Percentiles rank a stretch among this genome's conserved stretches.
Conservation (phyloP, 2,329 filamentous ascomycete species). For the Epichloe glyceriae region DNA sequence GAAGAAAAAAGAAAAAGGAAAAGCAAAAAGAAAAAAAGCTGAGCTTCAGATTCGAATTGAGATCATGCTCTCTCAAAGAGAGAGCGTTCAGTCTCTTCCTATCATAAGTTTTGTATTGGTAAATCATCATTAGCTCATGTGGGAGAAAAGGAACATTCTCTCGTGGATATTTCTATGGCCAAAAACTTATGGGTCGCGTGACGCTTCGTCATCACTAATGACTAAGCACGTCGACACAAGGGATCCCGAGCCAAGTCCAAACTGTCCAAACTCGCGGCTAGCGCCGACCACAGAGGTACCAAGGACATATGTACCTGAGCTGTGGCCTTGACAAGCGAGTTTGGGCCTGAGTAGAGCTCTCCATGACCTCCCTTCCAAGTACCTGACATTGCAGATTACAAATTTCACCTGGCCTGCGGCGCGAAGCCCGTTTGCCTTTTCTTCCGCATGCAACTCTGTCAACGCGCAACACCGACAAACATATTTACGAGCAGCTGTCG, state of each 20-base stretch:
- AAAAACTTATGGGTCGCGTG: background rate
- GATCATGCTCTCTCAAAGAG: conserved; percentile 43
- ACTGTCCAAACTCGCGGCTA: background rate
- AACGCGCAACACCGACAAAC: conserved; percentile 1
- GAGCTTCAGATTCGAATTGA: conserved; percentile 51
- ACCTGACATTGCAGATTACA: background rate
- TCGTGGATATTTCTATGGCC: background rate
- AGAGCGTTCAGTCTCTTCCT: conserved; percentile 56
- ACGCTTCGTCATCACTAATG: background rate
- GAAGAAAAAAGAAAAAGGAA: background rate
- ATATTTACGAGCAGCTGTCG: background rate
- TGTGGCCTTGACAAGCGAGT: no score
- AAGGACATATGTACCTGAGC: background rate
- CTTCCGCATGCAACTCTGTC: conserved; percentile 1
- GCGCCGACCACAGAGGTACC: background rate
- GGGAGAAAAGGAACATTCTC: conserved; percentile 13
- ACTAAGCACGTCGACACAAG: background rate
- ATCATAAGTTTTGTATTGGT: conserved; percentile 40
- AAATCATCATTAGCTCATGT: conserved; percentile 49
- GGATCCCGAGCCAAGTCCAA: background rate
- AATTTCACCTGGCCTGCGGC: background rate
- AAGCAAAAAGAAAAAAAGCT: background rate
- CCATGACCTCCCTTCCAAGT: background rate
- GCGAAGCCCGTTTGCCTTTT: background rate
- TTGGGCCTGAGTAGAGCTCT: background rate